Evolutionary conservation across 352 stramenopile species (phyloP).

Genomic region (Aphanomyces cochlioides): DNA sequence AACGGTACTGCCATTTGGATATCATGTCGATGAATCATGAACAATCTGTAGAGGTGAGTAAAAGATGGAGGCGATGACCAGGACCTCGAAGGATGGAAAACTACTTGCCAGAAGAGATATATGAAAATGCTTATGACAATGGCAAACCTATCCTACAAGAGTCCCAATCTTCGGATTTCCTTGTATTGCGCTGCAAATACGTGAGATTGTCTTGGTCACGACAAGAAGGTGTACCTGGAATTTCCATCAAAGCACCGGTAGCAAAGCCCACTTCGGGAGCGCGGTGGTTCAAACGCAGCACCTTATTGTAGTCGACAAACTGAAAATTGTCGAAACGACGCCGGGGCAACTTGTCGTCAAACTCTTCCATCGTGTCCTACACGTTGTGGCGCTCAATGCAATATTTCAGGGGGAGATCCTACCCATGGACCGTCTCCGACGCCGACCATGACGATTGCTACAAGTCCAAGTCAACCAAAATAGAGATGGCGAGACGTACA

Average conservation of each 20-base stretch:
- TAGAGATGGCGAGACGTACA: conserved; percentile 42
- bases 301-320: conserved; percentile 66
- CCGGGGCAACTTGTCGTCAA: conserved; percentile 49
- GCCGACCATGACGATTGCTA: conserved; percentile 71
- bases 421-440: conserved; percentile 74
- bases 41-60: no score
- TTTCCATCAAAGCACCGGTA: conserved; percentile 69
- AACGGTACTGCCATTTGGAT: no score
- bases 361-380: conserved; percentile 61
- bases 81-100: no score
- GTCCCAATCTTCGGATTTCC: conserved; percentile 34
- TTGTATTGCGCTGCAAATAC: conserved; percentile 53
- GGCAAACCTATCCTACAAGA: no score
- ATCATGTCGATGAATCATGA: no score
- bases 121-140: no score
- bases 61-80: no score
- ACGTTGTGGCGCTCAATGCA: no score
- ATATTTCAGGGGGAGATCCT: neutral
- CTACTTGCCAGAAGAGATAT: no score
- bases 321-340: conserved; percentile 82
- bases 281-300: conserved; percentile 62
- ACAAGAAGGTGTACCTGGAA: conserved; percentile 44
- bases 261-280: conserved; percentile 66
- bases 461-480: neutral
- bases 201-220: no score